A percentile compares a stretch with the other conserved stretches of the same genome.
phyloP scores from a whole-genome alignment of 345 rosid genomes.

The Mangifera indica region DNA sequence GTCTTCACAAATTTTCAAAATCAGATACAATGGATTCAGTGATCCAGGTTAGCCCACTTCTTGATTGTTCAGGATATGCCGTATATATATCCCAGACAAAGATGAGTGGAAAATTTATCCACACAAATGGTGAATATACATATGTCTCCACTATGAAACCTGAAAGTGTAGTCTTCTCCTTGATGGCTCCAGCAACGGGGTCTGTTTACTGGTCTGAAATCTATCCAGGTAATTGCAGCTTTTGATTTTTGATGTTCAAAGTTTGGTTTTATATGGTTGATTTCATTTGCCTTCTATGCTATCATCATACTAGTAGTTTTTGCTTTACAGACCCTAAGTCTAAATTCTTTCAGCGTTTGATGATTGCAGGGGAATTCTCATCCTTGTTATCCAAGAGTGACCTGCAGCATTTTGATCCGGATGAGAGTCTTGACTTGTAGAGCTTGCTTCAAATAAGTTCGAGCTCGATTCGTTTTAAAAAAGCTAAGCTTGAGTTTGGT shows the following conservation, averaged over 20 bases:
- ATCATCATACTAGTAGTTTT: not conserved
- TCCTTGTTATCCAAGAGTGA: constrained; percentile 51
- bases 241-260: not conserved
- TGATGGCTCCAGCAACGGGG: constrained; percentile 71
- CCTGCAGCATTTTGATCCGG: constrained; percentile 59
- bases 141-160: constrained; percentile 65
- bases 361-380: constrained; percentile 43
- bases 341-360: constrained; percentile 13
- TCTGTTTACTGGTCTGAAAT: constrained; percentile 71
- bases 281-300: not conserved
- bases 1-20: constrained; percentile 49
- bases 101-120: constrained; percentile 54
- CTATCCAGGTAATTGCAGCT: constrained; percentile 53
- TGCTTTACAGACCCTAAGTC: not conserved
- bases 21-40: constrained; percentile 39
- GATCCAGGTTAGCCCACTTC: constrained; percentile 55
- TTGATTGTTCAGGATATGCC: constrained; percentile 76
- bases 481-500: too few relatives aligned
- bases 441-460: too few relatives aligned
- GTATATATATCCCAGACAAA: constrained; percentile 64
- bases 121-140: constrained; percentile 32
- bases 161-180: constrained; percentile 46
- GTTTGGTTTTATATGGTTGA: too few relatives aligned
- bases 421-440: constrained; percentile 72
- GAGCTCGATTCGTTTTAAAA: too few relatives aligned